These are phyloP conservation scores for Tricholoma terreum DNA, from an alignment of 768 basidiomycete species.

Conservation along the genomic window DNA sequence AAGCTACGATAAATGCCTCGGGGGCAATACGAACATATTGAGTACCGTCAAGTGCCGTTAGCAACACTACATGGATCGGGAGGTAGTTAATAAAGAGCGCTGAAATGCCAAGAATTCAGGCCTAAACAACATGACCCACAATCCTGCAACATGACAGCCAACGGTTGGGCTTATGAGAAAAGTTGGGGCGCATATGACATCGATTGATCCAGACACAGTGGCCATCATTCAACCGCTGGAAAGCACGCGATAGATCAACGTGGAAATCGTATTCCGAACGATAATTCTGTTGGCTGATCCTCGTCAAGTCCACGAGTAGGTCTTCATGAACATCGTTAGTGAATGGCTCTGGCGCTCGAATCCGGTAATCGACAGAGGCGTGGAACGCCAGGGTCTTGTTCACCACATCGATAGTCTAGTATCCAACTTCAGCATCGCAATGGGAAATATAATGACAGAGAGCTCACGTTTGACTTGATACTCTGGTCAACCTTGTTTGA, in stretches of 20 bases:
- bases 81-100: slow-evolving; percentile 46
- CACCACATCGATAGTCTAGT: slow-evolving; percentile 53
- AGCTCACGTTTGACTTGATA: slow-evolving; percentile 49
- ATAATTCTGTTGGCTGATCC: slow-evolving; percentile 43
- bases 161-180: too few species aligned
- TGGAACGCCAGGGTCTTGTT: slow-evolving; percentile 60
- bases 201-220: slow-evolving; percentile 54
- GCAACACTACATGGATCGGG: slow-evolving; percentile 45
- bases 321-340: slow-evolving; percentile 55
- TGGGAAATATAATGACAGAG: neutral
- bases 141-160: slow-evolving; percentile 11
- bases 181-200: slow-evolving; percentile 49
- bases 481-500: slow-evolving; percentile 45
- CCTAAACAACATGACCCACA: slow-evolving; percentile 9
- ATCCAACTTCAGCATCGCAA: neutral
- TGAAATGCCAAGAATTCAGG: slow-evolving; percentile 9
- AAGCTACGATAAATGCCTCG: slow-evolving; percentile 49
- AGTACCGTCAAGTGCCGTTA: slow-evolving; percentile 41
- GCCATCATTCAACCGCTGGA: slow-evolving; percentile 56
- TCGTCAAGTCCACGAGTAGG: slow-evolving; percentile 44
- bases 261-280: slow-evolving; percentile 54
- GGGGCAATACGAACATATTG: slow-evolving; percentile 53
- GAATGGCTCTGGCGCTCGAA: slow-evolving; percentile 52
- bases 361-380: slow-evolving; percentile 59
- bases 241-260: slow-evolving; percentile 48